A percentile compares a stretch with the other conserved stretches of the same genome.
Evolutionary conservation across 2,329 filamentous ascomycete species (phyloP).

Genomic region (Colletotrichum eleusines): DNA sequence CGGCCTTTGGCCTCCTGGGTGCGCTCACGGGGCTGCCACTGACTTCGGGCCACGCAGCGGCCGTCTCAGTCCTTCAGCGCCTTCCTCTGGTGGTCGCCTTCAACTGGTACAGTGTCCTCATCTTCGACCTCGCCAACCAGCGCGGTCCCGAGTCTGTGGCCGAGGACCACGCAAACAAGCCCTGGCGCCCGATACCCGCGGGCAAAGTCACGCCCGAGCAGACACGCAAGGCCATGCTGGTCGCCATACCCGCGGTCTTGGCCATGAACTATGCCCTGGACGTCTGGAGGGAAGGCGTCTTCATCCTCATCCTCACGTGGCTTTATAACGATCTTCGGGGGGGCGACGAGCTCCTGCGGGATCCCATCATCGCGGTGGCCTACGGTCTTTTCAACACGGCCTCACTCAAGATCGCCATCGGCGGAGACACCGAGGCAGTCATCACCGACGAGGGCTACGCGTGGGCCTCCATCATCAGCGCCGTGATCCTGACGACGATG

Average conservation of each 20-base stretch:
- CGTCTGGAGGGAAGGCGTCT: conserved; percentile 43
- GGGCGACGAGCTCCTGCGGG: conserved; percentile 45
- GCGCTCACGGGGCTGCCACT: conserved; percentile 31
- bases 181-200: conserved; percentile 49
- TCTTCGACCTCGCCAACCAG: conserved; percentile 50
- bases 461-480: conserved; percentile 45
- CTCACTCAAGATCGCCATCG: conserved; percentile 43
- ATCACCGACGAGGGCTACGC: conserved; percentile 37
- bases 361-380: conserved; percentile 46
- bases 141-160: conserved; percentile 43
- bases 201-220: conserved; percentile 45
- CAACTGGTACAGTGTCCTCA: conserved; percentile 48
- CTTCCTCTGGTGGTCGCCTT: conserved; percentile 41
- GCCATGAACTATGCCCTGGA: conserved; percentile 42
- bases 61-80: conserved; percentile 20
- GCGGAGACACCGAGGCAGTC: conserved; percentile 10
- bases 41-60: conserved; percentile 21
- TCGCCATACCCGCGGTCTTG: conserved; percentile 44
- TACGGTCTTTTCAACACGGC: conserved; percentile 49
- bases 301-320: conserved; percentile 47
- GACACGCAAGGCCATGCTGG: conserved; percentile 46
- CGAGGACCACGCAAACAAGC: conserved; percentile 50
- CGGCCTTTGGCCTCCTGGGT: conserved; percentile 35
- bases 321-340: conserved; percentile 50
- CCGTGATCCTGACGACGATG: conserved; percentile 47